Evolutionary conservation across 257 asterid species (phyloP), one percentile per base, ranked within the genome.

Genomic region (Scutellaria barbata): DNA sequence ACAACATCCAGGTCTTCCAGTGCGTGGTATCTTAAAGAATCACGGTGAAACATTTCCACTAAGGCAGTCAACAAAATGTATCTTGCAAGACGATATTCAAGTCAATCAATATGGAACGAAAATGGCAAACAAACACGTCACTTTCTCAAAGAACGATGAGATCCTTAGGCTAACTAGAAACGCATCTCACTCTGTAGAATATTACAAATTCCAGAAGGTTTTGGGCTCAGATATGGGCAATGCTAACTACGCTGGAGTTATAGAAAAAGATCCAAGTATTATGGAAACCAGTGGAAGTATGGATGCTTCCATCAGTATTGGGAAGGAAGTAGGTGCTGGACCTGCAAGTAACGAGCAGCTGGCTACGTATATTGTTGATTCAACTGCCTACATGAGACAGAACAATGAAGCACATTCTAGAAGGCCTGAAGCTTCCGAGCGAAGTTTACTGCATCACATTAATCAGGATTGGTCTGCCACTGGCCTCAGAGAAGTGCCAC

Each of bases 71-170:
- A 64, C 62, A 63, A 71, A 67, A 51, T 25, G 67, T 71, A 40
- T 60, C 42, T 75, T 74, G 66, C 75, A 68, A 46, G 79, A 72
- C 78, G 54, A 76, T 62, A 51, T 37, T 58, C 74, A 55, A 13
- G 53, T 53, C 66, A 82, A 68, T 76, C 13, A 39, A 1, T 53
- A 56, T 47, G 52, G 73, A 45, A 9, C 64, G 43, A 82, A 70
- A 35, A 68, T 75, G 79, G 79, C 43, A 46, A 45, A 79, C 63
- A 84, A 72, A 59, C 85, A 81, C 5, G 86, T 77, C 69, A 72
- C 75, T 70, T 83, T 86, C 80, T 80, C 85, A 25, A 74, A 80
- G 61, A 75, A 73, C 33, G 78, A 84, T 55, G 82, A 76, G 55
- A 63, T 73, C 63, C 76, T 51, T 56, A 68, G 64, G 52, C 59